Evolutionary conservation across 2,329 filamentous ascomycete species (phyloP), one percentile per base, ranked within the genome.

Genomic region (Biscogniauxia marginata): DNA sequence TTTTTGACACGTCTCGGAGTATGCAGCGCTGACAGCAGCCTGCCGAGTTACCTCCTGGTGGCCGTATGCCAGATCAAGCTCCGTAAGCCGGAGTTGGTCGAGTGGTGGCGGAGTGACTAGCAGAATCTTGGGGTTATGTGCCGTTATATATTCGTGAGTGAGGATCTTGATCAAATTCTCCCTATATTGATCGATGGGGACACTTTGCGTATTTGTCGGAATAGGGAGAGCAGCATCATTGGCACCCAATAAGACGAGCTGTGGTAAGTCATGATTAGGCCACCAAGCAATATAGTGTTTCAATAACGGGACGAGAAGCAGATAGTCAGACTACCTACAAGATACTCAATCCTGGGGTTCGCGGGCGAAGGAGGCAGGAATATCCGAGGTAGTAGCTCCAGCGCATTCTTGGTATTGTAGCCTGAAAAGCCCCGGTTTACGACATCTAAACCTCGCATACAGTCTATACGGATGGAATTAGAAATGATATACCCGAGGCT

Each of bases 351-450:
- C 67, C 80, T 82, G 7, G 84, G 80, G 23, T 80, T 82, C 2
- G 75, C 71, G 21, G 79, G 73, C 1, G 81, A 77, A 1, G 85
- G 84, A n/a, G 83, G 75, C 2, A 90, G 87, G 63, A 97, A 85
- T 62, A 95, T 83, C 45, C 84, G 75, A 0, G 87, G 81, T 4
- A 97, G 77, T 45, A 89, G 79, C 56, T 84, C 76, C 56, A 96
- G 73, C 9, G 86, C 88, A 71, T 96, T 86, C 34, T 81, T 79
- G 2, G 91, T 92, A 67, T 88, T 96, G 78, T 93, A 97, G 9
- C 93, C 93, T 65, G 85, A 89, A 61, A 96, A 85, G 4, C 95
- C 95, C 46, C 92, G 85, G 72, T 97, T 96, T 66, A 98, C 77
- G 48, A 98, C 85, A 74, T 98, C 95, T 13, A 95, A 79, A 34